Percentiles rank a stretch among this genome's conserved stretches.
phyloP scores from a whole-genome alignment of 768 basidiomycete genomes.

The Kwoniella europaea region DNA sequence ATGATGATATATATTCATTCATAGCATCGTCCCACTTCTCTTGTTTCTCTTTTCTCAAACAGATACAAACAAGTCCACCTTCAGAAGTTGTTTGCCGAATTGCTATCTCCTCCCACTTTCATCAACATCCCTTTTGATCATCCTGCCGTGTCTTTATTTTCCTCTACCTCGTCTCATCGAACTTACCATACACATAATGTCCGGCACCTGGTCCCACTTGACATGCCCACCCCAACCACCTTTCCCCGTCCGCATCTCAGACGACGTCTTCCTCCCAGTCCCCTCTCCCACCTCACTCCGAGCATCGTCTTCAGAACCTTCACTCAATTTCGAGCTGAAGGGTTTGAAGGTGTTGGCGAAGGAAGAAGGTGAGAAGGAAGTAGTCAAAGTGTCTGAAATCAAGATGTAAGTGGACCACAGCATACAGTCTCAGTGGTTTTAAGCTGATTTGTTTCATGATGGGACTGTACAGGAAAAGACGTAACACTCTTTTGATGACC shows the following conservation, averaged over 20 bases:
- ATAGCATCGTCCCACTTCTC: background rate
- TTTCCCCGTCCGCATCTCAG: slow-evolving; percentile 18
- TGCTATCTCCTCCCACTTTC: too few relatives aligned
- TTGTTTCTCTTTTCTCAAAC: background rate
- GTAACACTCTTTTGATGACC: slow-evolving; percentile 20
- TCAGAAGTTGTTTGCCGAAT: background rate
- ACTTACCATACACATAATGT: background rate
- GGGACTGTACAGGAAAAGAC: background rate
- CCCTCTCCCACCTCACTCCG: slow-evolving; percentile 8
- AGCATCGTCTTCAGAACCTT: slow-evolving; percentile 14
- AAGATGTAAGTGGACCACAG: slow-evolving; percentile 19
- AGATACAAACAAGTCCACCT: background rate
- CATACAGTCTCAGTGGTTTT: background rate
- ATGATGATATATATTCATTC: background rate
- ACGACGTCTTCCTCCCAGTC: slow-evolving; percentile 21
- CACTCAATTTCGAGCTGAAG: slow-evolving; percentile 17
- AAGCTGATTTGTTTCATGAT: background rate
- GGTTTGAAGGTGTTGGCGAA: slow-evolving; percentile 10
- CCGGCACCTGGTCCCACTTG: slow-evolving; percentile 22
- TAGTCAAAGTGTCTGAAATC: slow-evolving; percentile 21
- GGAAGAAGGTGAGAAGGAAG: slow-evolving; percentile 10
- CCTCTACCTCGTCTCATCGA: background rate
- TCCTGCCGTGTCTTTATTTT: background rate
- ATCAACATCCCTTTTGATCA: too few relatives aligned
- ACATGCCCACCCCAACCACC: slow-evolving; percentile 25